Evolutionary conservation across 2,329 filamentous ascomycete species (phyloP), one percentile per base, ranked within the genome.

Genomic region (Lecanoromycetidae sp.): DNA sequence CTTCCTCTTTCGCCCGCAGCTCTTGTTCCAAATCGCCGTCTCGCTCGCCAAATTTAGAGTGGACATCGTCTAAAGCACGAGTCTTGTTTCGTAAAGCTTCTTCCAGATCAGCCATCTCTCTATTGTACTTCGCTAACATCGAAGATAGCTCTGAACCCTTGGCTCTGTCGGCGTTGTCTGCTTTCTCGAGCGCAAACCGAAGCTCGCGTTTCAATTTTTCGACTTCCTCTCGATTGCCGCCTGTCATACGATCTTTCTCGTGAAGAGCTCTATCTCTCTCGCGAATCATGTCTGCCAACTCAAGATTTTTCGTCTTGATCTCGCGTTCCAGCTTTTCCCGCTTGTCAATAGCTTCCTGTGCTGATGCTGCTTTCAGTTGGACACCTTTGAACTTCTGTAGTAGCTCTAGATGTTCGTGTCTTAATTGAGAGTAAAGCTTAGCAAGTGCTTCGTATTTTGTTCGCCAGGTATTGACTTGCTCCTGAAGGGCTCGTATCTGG

Each of bases 261-360:
- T 96, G 87, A 44, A 95, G 68, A 25, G 91, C 91, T 54, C 91
- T 80, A 61, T 98, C 91, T 57, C 91, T 77, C 69, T 98, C 91
- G 35, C 91, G 79, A 55, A 98, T 98, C 91, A 98, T 96, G 63
- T 96, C 87, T 26, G 91, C 91, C 52, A 98, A 69, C 65, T 98
- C 91, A n/a, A 98, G 71, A 61, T 98, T 98, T 77, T 98, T 98
- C 25, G 90, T 95, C 76, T 98, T 98, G 63, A 98, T 84, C 68
- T 98, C 91, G 27, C 90, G 83, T 69, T 96, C 87, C 44, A 98
- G 75, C 71, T 93, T 94, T 69, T 98, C 91, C 7, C 90, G 82
- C 57, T 78, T 81, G 48, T 96, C 91, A 54, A 96, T 94, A 1
- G 91, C 91, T 68, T 98, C 91, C 62, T 96, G 90, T 0, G 91